Evolutionary conservation across 257 asterid species (phyloP).

Genomic region (Solanum corneliomulleri): DNA sequence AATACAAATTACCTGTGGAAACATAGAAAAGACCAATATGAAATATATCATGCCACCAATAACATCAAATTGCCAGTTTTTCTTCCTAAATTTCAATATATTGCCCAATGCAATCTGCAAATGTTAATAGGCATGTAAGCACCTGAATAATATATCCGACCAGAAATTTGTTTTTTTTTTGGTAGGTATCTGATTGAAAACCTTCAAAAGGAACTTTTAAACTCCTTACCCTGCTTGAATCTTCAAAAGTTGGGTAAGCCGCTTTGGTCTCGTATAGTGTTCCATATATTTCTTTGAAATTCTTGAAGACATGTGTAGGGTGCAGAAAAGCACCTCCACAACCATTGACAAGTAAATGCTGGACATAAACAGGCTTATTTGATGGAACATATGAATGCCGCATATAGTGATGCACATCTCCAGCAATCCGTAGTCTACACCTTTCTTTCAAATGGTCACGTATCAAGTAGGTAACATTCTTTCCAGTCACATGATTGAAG

Average conservation of each 20-base stretch:
- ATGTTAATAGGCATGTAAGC: not conserved
- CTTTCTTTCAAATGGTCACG: constrained; percentile 75
- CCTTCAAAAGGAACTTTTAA: not conserved
- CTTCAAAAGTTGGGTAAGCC: constrained; percentile 89
- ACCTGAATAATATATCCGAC: not conserved
- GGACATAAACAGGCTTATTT: constrained; percentile 73
- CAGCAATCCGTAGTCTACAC: constrained; percentile 89
- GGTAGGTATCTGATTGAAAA: not conserved
- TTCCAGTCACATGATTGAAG: constrained; percentile 68
- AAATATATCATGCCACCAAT: constrained; percentile 94
- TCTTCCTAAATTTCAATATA: constrained; percentile 94
- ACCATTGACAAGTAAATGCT: constrained; percentile 91
- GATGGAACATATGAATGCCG: constrained; percentile 78
- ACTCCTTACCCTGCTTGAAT: constrained; percentile 80
- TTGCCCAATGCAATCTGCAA: constrained; percentile 96
- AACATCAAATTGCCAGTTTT: constrained; percentile 97
- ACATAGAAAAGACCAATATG: constrained; percentile 80
- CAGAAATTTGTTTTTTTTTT: not conserved
- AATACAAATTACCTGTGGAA: constrained; percentile 64
- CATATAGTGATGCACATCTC: constrained; percentile 98
- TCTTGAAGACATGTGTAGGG: constrained; percentile 90
- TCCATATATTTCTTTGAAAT: constrained; percentile 47
- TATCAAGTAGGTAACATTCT: constrained; percentile 66
- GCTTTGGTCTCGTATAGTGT: constrained; percentile 76
- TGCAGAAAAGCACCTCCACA: constrained; percentile 99